Evolutionary conservation across 768 basidiomycete genomes (phyloP), one percentile per base, ranked within the genome.

Genomic region (Boletus pseudo-olivaceus): DNA sequence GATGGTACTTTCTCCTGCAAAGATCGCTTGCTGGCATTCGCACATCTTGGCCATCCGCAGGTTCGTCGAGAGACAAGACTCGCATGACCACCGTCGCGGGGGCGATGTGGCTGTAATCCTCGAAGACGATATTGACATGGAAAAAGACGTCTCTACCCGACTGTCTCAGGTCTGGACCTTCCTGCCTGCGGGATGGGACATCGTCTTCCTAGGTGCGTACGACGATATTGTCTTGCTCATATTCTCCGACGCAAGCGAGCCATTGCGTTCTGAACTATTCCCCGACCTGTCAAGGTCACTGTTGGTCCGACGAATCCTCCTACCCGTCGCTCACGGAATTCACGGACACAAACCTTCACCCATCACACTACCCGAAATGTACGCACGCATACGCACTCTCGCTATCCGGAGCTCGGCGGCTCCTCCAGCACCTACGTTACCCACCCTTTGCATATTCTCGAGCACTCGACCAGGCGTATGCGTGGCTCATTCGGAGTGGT

Each of bases 121-220:
- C 7, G 89, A 90, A 67, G 90, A 90, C 63, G 90, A 91, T 57
- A 72, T 91, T 10, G 86, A 91, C 63, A 84, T 90, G 81, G 89
- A 91, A 70, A 73, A 67, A 30, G 81, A 89, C 58, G 78, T 87
- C 12, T 59, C 70, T 6, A 50, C 62, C 15, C 77, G 79, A 27
- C 63, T 81, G 41, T 53, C 58, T 49, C 54, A 51, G 23, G 47
- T 86, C 37, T 87, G 84, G 85, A 48, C 56, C 5, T 64, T 66
- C 9, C 65, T 90, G 29, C 88, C 88, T 7, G 39, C 34, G 2
- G 74, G 79, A 15, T 90, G 88, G 88, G 88, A 90, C 59, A 78
- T 90, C 23, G 78, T 90, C 17, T 87, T 86, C 59, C 70, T 90
- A 58, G 88, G 87, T 84, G 58, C 41, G 77, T 62, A 45, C 38